Evolutionary conservation across 352 stramenopile genomes (phyloP).

Genomic region (Phytophthora nicotianae): DNA sequence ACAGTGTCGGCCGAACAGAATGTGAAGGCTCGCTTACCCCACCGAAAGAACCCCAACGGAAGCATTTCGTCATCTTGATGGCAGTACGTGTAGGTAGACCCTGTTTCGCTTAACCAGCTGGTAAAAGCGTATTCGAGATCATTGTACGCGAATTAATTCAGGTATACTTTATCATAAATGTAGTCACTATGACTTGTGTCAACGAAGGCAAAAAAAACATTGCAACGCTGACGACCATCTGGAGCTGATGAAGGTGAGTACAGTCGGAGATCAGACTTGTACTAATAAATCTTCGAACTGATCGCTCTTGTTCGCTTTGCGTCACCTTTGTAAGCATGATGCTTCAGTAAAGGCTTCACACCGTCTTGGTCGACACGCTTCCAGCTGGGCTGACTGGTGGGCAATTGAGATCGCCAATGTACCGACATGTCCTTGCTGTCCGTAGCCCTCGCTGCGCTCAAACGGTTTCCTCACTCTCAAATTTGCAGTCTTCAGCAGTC

Average conservation of each 20-base stretch:
- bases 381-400: conserved; percentile 21
- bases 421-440: conserved; percentile 20
- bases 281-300: conserved; percentile 13
- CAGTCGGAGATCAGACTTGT: neutral
- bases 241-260: conserved; percentile 12
- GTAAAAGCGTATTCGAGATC: too few species aligned
- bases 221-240: conserved; percentile 14
- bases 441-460: neutral
- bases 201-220: neutral
- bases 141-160: too few species aligned
- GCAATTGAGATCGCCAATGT: conserved; percentile 5
- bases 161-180: too few species aligned
- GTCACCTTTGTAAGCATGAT: conserved; percentile 7
- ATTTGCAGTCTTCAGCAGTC: conserved; percentile 23
- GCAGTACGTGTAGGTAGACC: neutral
- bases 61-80: neutral
- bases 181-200: neutral
- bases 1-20: too few species aligned
- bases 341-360: conserved; percentile 19
- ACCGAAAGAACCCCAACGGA: too few species aligned
- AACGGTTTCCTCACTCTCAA: conserved; percentile 16
- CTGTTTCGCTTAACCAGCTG: too few species aligned
- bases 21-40: too few species aligned
- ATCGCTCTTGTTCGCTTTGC: conserved; percentile 22
- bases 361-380: conserved; percentile 4